These are phyloP conservation scores for Eucommia ulmoides DNA, from an alignment of 257 asterid genomes.

Conservation along the genomic window DNA sequence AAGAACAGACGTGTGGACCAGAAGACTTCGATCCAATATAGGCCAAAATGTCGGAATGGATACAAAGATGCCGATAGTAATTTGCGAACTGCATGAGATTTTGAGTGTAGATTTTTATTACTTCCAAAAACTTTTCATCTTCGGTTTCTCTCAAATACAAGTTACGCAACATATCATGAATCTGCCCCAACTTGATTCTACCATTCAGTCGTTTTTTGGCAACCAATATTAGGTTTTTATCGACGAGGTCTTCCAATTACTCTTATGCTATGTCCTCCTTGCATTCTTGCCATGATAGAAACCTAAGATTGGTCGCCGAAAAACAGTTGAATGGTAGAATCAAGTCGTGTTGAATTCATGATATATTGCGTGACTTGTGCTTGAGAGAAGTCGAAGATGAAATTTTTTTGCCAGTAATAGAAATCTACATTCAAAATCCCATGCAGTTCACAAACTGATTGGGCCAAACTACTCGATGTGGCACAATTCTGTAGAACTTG, in stretches of 20 bases:
- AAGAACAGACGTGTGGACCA: background rate
- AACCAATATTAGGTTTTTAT: background rate
- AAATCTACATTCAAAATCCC: background rate
- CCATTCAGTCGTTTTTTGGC: background rate
- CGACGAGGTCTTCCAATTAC: too few species aligned
- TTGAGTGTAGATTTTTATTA: background rate
- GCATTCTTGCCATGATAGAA: too few species aligned
- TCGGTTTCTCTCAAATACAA: background rate
- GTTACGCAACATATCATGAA: slow-evolving; percentile 1
- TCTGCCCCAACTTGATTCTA: background rate
- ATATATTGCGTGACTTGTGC: slow-evolving; percentile 1
- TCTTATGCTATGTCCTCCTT: too few species aligned
- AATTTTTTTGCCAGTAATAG: background rate
- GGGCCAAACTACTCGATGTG: too few species aligned
- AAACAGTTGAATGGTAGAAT: background rate
- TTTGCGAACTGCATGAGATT: background rate
- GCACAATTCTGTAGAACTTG: too few species aligned
- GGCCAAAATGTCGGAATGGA: background rate
- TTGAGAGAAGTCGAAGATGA: background rate
- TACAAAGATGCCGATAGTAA: background rate
- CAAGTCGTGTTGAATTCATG: background rate
- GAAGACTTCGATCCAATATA: background rate
- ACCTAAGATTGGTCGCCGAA: background rate
- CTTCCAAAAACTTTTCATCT: background rate
- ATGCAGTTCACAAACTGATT: background rate